phyloP scores from a whole-genome alignment of 1,284 basidiomycete genomes.

The Cutaneotrichosporon curvatum region DNA sequence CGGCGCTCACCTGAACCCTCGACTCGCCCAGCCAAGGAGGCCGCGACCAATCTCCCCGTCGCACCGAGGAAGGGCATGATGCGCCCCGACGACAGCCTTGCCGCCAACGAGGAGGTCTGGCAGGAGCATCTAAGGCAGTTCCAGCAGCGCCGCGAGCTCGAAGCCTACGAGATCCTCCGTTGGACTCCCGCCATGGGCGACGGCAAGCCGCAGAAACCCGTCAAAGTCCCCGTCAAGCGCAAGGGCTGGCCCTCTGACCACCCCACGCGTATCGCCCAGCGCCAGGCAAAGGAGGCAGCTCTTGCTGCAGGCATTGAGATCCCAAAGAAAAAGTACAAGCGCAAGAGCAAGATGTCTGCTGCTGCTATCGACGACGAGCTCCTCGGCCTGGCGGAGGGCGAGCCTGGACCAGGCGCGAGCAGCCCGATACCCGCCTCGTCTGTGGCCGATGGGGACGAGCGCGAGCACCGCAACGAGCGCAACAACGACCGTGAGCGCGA shows the following conservation, averaged over 20 bases:
- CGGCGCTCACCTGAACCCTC: no score
- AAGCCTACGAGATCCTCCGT: constrained; percentile 25
- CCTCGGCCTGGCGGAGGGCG: constrained; percentile 36
- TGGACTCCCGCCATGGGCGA: constrained; percentile 15
- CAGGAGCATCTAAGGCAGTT: constrained; percentile 30
- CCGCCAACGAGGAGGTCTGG: constrained; percentile 38
- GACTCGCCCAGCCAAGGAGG: no score
- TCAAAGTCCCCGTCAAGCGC: constrained; percentile 18
- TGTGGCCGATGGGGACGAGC: constrained; percentile 14
- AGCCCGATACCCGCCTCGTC: constrained; percentile 12
- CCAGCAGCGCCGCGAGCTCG: constrained; percentile 33
- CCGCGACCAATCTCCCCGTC: no score
- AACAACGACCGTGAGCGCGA: no score
- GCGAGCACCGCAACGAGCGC: constrained; percentile 3
- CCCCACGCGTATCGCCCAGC: constrained; percentile 25
- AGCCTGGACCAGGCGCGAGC: constrained; percentile 9
- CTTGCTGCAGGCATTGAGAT: constrained; percentile 18
- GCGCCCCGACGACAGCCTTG: constrained; percentile 24
- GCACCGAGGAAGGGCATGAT: constrained; percentile 8
- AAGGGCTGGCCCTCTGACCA: constrained; percentile 28
- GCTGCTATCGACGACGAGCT: constrained; percentile 38
- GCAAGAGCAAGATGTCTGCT: constrained; percentile 17
- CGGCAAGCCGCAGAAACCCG: constrained; percentile 3
- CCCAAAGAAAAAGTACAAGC: constrained; percentile 23
- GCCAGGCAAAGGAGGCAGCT: constrained; percentile 27